Evolutionary conservation across 164 flowering plant genomes (phyloP), one percentile per base, ranked within the genome.

Genomic region (Aristolochia contorta): DNA sequence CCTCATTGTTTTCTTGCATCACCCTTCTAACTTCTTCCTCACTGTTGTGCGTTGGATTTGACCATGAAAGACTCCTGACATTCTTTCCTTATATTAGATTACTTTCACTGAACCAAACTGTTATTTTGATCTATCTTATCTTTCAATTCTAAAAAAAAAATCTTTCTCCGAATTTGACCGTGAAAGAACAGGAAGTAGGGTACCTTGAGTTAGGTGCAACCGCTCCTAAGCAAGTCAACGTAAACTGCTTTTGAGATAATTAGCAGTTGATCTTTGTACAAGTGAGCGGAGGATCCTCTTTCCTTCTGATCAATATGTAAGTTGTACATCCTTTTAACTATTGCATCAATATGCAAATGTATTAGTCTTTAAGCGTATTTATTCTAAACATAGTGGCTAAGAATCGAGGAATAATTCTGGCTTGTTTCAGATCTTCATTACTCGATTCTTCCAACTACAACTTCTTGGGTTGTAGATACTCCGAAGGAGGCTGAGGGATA

Each of bases 241-340:
- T 50, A 85, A 73, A 72, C 37, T 86, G 67, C 85, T 92, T 69
- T 63, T 92, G 71, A 87, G 89, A 74, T 96, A 89, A 71, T 74
- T 89, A 30, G 96, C 98, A 6, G 80, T 83, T 43, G 96, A 92
- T 77, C 69, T 92, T 69, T 85, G 89, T 62, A 87, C 72, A 41
- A 85, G 89, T 59, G 98, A 89, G 68, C 80, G 72, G 55, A 79
- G 98, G 69, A 92, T 89, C 67, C 69, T 89, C 22, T 92, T 80
- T 54, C 96, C 97, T 25, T 59, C 85, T 5, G n/a, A n/a, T n/a
- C 98, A 92, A 86, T 85, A 89, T 75, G 98, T 92, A 82, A 84
- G 93, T 23, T 47, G 14, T 41, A 50, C 12, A 30, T 37, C 49
- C 46, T 57, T 4, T 49, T 14, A 33, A 41, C 13, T 49, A 16